A percentile compares a stretch with the other conserved stretches of the same genome.
Evolutionary conservation across 1,284 basidiomycete genomes (phyloP).

Genomic region (Moniliophthora roreri): DNA sequence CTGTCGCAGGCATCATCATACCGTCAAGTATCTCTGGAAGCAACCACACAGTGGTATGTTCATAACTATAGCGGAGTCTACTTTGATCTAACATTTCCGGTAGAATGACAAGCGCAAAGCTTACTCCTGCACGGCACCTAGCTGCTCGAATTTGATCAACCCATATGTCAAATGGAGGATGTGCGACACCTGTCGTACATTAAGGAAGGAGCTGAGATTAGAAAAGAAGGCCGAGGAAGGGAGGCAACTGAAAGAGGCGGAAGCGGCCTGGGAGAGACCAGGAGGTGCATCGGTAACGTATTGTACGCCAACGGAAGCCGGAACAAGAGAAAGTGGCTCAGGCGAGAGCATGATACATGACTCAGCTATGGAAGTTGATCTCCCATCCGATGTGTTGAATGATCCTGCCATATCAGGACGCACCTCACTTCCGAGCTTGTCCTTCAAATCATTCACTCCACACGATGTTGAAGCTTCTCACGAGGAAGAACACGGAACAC

Average conservation of each 20-base stretch:
- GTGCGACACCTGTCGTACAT: conserved; percentile 41
- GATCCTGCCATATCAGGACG: neutral
- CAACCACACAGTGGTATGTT: conserved; percentile 17
- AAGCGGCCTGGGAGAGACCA: neutral
- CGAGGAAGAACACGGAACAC: neutral
- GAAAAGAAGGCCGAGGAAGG: neutral
- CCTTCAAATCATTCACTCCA: neutral
- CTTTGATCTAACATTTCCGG: too few relatives aligned
- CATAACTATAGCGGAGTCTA: too few relatives aligned
- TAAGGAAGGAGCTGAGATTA: conserved; percentile 15
- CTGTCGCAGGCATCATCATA: conserved; percentile 9
- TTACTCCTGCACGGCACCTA: conserved; percentile 38
- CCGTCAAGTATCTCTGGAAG: conserved; percentile 33
- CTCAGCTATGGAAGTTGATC: neutral
- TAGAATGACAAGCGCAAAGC: conserved; percentile 25
- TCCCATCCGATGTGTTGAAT: neutral
- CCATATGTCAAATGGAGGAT: conserved; percentile 43
- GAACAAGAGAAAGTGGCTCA: neutral
- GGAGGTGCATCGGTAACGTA: too few relatives aligned
- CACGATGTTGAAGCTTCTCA: neutral
- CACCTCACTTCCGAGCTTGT: neutral
- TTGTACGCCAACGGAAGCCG: neutral
- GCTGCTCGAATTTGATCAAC: conserved; percentile 45
- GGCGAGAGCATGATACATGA: neutral
- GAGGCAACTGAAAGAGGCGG: neutral